phyloP scores from a whole-genome alignment of 2,329 filamentous ascomycete species.

The Colletotrichum tropicicola region DNA sequence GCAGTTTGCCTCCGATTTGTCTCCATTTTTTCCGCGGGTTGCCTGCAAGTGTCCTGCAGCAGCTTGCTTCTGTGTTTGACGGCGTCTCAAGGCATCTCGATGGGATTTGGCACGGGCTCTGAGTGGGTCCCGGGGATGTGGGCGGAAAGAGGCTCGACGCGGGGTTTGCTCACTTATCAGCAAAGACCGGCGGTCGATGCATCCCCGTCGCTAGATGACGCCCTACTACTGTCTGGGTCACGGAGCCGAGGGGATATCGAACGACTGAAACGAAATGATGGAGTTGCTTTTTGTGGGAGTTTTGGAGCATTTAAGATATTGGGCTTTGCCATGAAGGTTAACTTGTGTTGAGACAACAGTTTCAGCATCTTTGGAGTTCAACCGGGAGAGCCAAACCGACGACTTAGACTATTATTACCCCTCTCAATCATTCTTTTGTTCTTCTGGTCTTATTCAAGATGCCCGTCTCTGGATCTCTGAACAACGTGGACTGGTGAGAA shows the following conservation, averaged over 20 bases:
- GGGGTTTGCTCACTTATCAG: slow-evolving; percentile 29
- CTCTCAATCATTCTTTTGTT: slow-evolving; percentile 17
- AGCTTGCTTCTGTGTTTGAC: background rate
- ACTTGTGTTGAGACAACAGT: background rate
- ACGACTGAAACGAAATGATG: slow-evolving; percentile 19
- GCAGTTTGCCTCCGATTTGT: background rate
- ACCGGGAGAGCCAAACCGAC: background rate
- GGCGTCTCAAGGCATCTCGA: background rate
- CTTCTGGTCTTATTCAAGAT: slow-evolving; percentile 32
- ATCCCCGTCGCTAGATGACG: background rate
- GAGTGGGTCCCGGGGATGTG: slow-evolving; percentile 9
- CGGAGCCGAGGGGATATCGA: slow-evolving; percentile 2
- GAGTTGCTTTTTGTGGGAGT: slow-evolving; percentile 14
- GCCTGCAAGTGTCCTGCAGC: background rate
- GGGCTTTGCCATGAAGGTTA: slow-evolving; percentile 14
- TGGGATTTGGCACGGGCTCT: slow-evolving; percentile 18
- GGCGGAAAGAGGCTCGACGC: background rate
- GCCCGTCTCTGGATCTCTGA: slow-evolving; percentile 42
- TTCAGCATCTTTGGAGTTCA: slow-evolving; percentile 9
- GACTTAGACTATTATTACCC: slow-evolving; percentile 16
- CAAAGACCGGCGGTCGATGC: slow-evolving; percentile 23
- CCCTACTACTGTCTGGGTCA: background rate
- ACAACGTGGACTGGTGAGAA: slow-evolving; percentile 41
- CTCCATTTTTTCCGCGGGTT: background rate
- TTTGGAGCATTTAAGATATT: slow-evolving; percentile 21